Evolutionary conservation across 306 rosid genomes (phyloP).

Genomic region (Medicago arabica): DNA sequence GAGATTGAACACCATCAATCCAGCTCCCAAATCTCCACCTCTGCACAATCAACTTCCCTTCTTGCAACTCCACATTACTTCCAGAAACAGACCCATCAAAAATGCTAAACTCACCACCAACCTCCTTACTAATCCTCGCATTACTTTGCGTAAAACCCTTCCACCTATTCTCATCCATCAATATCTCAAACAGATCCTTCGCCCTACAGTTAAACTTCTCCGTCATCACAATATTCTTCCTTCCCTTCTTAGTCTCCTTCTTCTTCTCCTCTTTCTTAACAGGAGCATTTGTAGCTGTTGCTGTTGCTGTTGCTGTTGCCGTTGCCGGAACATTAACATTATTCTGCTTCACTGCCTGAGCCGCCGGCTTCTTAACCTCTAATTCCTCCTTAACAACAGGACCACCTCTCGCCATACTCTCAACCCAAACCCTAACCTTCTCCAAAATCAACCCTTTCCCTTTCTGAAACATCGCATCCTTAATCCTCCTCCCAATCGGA

Average conservation of each 20-base stretch:
- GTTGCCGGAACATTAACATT: background rate
- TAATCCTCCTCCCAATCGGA: slow-evolving; percentile 66
- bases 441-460: slow-evolving; percentile 84
- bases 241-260: slow-evolving; percentile 60
- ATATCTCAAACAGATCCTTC: slow-evolving; percentile 73
- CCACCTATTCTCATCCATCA: slow-evolving; percentile 99
- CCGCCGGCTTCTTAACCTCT: slow-evolving; percentile 56
- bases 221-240: slow-evolving; percentile 71
- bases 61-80: slow-evolving; percentile 78
- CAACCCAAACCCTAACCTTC: slow-evolving; percentile 75
- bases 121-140: slow-evolving; percentile 89
- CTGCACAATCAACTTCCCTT: slow-evolving; percentile 80
- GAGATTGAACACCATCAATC: slow-evolving; percentile 78
- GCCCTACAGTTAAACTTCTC: slow-evolving; percentile 95
- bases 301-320: background rate
- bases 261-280: slow-evolving; percentile 43
- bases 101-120: slow-evolving; percentile 81
- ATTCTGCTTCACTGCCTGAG: slow-evolving; percentile 29
- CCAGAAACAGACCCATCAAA: slow-evolving; percentile 95
- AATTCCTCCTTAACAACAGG: slow-evolving; percentile 84
- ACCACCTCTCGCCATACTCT: slow-evolving; percentile 87
- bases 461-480: slow-evolving; percentile 79
- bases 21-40: slow-evolving; percentile 94
- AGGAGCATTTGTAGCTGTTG: background rate
- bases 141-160: slow-evolving; percentile 91